Percentiles rank a stretch among this genome's conserved stretches.
Conservation (phyloP, 306 rosid genomes). For the Castanopsis chinensis region DNA sequence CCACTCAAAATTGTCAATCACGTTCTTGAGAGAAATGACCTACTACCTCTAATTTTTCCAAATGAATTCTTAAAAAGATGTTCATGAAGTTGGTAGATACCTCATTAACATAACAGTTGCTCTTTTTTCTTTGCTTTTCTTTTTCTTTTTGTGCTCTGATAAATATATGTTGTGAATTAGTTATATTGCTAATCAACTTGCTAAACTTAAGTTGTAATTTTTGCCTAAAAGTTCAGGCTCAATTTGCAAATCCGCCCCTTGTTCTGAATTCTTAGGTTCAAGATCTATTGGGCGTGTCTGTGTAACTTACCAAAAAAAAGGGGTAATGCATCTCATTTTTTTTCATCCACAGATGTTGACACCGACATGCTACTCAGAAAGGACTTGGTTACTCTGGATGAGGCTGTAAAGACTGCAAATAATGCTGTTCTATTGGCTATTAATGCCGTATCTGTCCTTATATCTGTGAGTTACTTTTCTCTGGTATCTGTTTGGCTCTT, state of each 20-base stretch:
- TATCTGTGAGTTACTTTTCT: conserved; percentile 64
- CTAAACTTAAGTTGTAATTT: not conserved
- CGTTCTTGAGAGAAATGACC: no score
- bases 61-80: not conserved
- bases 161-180: not conserved
- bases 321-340: not conserved
- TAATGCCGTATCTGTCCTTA: conserved; percentile 64
- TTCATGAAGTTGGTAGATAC: not conserved
- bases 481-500: conserved; percentile 17
- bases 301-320: not conserved
- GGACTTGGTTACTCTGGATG: conserved; percentile 91
- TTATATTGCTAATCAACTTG: not conserved
- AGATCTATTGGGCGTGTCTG: not conserved
- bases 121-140: not conserved
- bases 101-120: not conserved
- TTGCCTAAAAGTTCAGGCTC: not conserved
- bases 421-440: conserved; percentile 83
- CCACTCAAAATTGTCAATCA: no score
- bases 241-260: no score
- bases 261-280: not conserved
- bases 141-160: not conserved
- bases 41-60: no score
- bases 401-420: conserved; percentile 90
- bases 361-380: conserved; percentile 72
- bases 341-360: conserved; percentile 64